Conservation (phyloP, 768 basidiomycete species). For the Mycena kentingensis region DNA sequence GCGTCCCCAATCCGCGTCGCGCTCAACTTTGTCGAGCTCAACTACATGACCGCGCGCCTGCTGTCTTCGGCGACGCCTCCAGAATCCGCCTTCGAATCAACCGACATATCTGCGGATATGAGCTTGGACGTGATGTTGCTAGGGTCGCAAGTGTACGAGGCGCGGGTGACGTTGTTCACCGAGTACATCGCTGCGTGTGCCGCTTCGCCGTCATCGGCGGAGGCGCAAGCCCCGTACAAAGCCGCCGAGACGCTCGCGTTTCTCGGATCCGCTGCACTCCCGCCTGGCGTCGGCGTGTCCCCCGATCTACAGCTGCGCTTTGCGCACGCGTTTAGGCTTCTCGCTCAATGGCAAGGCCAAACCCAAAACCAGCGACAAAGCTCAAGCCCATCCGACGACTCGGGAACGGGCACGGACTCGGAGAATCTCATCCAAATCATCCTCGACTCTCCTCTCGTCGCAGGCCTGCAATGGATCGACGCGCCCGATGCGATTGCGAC, state of each 20-base stretch:
- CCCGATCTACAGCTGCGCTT: background rate
- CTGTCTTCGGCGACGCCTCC: background rate
- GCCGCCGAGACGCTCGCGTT: slow-evolving; percentile 1
- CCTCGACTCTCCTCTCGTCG: slow-evolving; percentile 4
- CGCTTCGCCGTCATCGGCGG: no score
- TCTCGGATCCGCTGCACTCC: background rate
- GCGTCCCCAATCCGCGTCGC: background rate
- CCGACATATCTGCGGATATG: background rate
- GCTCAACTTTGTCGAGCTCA: background rate
- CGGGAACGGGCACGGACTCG: background rate
- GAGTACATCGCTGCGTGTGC: slow-evolving; percentile 4
- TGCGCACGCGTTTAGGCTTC: background rate
- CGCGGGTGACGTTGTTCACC: slow-evolving; percentile 1
- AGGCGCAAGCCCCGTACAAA: background rate
- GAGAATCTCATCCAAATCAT: slow-evolving; percentile 3
- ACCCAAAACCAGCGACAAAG: no score
- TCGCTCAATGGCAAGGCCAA: no score
- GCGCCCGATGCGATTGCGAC: background rate
- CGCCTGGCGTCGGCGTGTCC: background rate
- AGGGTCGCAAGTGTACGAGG: background rate
- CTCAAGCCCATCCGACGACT: background rate
- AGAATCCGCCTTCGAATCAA: no score
- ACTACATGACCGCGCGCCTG: background rate
- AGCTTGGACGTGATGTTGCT: background rate
- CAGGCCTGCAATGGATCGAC: slow-evolving; percentile 5